Percentiles rank a stretch among this genome's conserved stretches.
Conservation (phyloP, 2,329 filamentous ascomycete genomes). For the Atkinsonella texensis region DNA sequence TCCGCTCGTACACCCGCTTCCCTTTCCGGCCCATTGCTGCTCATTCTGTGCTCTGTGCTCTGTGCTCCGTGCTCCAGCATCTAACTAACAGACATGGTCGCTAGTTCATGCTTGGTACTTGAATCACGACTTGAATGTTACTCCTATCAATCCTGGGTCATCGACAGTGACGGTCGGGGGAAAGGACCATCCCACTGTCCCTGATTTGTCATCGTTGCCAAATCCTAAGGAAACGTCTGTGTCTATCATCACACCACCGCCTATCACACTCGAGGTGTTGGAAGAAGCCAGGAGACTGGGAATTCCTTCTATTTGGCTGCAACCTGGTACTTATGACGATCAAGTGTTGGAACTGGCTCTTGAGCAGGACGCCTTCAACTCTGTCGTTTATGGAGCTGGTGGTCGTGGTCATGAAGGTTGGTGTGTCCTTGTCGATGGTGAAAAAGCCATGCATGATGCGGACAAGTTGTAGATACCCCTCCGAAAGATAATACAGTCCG, state of each 20-base stretch:
- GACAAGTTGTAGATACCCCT: conserved; percentile 33
- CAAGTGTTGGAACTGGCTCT: conserved; percentile 59
- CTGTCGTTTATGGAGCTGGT: conserved; percentile 55
- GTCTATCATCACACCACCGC: conserved; percentile 78
- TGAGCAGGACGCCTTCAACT: conserved; percentile 48
- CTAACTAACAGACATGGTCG: too few relatives aligned
- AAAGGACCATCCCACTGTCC: conserved; percentile 48
- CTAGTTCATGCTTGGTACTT: conserved; percentile 87
- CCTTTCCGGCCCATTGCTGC: neutral
- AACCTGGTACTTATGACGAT: conserved; percentile 79
- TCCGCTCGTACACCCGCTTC: neutral
- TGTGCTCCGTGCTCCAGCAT: too few relatives aligned
- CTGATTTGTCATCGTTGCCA: conserved; percentile 53
- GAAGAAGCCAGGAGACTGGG: conserved; percentile 65
- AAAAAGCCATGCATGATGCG: conserved; percentile 44
- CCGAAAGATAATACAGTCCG: too few relatives aligned
- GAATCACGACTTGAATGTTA: conserved; percentile 59
- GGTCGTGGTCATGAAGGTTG: conserved; percentile 62
- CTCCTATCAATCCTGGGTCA: conserved; percentile 69
- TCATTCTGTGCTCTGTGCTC: too few relatives aligned
- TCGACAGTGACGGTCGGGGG: conserved; percentile 49
- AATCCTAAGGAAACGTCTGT: conserved; percentile 60
- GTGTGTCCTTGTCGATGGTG: conserved; percentile 81
- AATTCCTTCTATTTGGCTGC: conserved; percentile 70
- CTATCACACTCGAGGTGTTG: conserved; percentile 61